Evolutionary conservation across 2,329 filamentous ascomycete genomes (phyloP), one percentile per base, ranked within the genome.

Genomic region (Aotearoamyces nothofagi): DNA sequence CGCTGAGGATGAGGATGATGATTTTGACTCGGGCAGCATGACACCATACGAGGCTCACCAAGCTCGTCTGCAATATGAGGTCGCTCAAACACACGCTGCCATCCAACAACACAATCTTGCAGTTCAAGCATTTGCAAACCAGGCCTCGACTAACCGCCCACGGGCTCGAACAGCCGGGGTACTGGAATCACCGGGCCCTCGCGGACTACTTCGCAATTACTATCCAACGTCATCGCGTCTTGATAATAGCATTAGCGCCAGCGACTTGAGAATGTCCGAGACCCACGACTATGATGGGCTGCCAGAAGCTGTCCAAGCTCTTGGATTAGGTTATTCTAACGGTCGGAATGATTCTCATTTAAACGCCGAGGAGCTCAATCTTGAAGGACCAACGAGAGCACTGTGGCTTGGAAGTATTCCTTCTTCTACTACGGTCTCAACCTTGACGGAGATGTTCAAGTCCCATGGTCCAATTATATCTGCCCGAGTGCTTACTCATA

Each of bases 371-470:
- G 83, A 93, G 38, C 71, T 73, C 39, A 80, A 72, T 20, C 63
- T 92, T 22, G 86, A 94, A 49, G 82, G 81, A 1, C 87, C 87
- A 12, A 96, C 90, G 9, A 78, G 86, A 45, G 86, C 90, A 17
- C 61, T 98, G 31, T 98, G 90, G 90, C 79, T 98, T 28, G 90
- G 90, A 31, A 94, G 87, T 53, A 94, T 98, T 34, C 90, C 90
- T 9, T 86, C 87, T 4, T 96, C 90, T 3, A 98, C 90, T 2
- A 98, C 90, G 0, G 86, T 90, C 8, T 92, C 87, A 1, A 96
- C 90, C 1, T 59, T 98, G 35, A 83, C 83, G 33, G 84, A 92
- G 39, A 93, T 96, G 58, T 98, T 98, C 59, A 81, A 82, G 52
- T 69, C 76, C n/a, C 92, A 90, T 41, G 90, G 90, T 7, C 69